These are phyloP conservation scores for Exophiala aquamarina DNA, from an alignment of 2,329 filamentous ascomycete genomes.

Conservation along the genomic window DNA sequence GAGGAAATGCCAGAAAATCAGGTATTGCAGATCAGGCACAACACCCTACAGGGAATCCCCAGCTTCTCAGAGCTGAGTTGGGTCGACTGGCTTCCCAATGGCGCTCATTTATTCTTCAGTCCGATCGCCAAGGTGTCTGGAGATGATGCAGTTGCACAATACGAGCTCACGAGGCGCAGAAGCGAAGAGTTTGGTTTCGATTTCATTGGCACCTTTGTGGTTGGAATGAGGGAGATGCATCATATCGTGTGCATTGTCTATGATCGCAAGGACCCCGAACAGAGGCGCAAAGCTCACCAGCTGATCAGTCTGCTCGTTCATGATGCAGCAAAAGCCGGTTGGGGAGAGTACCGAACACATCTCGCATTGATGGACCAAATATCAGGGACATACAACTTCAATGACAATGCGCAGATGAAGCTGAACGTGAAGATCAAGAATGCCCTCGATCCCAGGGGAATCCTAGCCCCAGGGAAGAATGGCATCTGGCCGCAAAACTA, in stretches of 20 bases:
- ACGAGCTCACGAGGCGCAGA: constrained; percentile 41
- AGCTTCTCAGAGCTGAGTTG: constrained; percentile 40
- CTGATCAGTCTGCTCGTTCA: constrained; percentile 37
- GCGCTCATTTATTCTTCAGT: constrained; percentile 53
- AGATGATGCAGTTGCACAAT: constrained; percentile 47
- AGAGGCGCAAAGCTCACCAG: constrained; percentile 38
- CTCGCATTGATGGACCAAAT: constrained; percentile 48
- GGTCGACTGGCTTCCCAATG: constrained; percentile 56
- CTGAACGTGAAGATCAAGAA: constrained; percentile 50
- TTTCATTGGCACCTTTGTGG: constrained; percentile 52
- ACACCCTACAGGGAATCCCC: constrained; percentile 30
- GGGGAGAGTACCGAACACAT: constrained; percentile 50
- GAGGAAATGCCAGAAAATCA: constrained; percentile 38
- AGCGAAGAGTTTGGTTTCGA: constrained; percentile 50
- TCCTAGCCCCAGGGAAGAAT: constrained; percentile 48
- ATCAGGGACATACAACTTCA: constrained; percentile 45
- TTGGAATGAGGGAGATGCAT: constrained; percentile 57
- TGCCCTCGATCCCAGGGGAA: constrained; percentile 49
- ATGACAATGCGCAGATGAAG: constrained; percentile 41
- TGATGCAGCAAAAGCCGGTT: constrained; percentile 42
- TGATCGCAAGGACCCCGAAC: constrained; percentile 44
- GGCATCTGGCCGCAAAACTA: constrained; percentile 42
- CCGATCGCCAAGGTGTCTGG: constrained; percentile 53
- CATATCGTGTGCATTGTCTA: constrained; percentile 58
- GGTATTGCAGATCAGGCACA: constrained; percentile 32